Evolutionary conservation across 768 basidiomycete genomes (phyloP), one percentile per base, ranked within the genome.

Genomic region (Holtermanniella nyarrowii): DNA sequence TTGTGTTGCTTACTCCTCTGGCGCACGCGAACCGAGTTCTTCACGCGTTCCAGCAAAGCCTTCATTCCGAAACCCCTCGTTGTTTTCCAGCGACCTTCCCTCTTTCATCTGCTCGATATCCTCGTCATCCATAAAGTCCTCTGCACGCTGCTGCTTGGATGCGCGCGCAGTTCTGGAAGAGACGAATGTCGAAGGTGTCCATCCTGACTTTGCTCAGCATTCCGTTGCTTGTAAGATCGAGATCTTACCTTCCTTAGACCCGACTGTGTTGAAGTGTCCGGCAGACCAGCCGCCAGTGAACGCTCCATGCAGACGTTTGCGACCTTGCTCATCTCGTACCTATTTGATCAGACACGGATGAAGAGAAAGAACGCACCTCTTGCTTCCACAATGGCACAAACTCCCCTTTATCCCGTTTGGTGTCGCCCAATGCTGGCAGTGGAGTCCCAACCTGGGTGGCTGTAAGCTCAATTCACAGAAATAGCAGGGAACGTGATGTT

Each of bases 81-180:
- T 82, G 31, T 83, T 85, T 63, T 86, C 84, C 7, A 95, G 69
- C 18, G 78, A 80, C 59, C 82, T 77, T 58, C 79, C 80, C 39
- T 89, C 87, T 26, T 78, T 80, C 54, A 85, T 70, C 55, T 88
- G 88, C 42, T 85, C 82, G 14, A 96, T 75, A 69, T 97, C 95
- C 72, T 99, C 95, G 41, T 96, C 95, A 73, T 99, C 95, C 95
- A 99, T 97, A 67, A 88, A 97, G 67, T 95, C 89, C 71, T 93
- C 88, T 0, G 88, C 73, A 60, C 79, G 77, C 52, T 70, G 64
- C 16, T 48, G 49, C 24, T 62, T 65, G 16, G 27, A 46, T 1
- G 69, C 70, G 18, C 90, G 80, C 42, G 86, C 84, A 24, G 68
- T 72, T 26, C 90, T 79, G 5, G 91, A 95, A 0, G 93, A 96